Conservation (phyloP, 78 protist species). For the Emiliania huxleyi region DNA sequence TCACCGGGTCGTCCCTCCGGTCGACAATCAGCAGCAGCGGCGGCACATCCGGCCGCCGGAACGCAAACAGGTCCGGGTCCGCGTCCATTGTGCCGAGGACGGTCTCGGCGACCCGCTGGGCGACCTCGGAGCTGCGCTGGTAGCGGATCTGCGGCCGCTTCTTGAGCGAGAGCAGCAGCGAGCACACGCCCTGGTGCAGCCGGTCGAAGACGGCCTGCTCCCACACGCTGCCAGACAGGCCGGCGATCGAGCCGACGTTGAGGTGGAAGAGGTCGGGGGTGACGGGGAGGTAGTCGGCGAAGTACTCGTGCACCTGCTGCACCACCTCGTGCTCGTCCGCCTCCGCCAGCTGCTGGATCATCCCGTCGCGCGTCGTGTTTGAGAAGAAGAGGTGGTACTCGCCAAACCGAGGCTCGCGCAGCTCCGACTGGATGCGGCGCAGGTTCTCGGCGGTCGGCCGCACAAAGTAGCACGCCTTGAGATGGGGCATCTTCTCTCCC, state of each 20-base stretch:
- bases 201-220: constrained; percentile 29
- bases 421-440: constrained; percentile 62
- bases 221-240: background rate
- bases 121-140: constrained; percentile 24
- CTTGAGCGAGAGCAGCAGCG: constrained; percentile 57
- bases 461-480: constrained; percentile 76
- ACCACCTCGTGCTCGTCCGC: constrained; percentile 85
- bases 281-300: constrained; percentile 82
- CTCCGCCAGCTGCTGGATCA: constrained; percentile 77
- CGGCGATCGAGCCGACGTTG: constrained; percentile 37
- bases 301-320: constrained; percentile 77
- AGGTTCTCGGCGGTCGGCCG: constrained; percentile 85
- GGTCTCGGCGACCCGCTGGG: constrained; percentile 39
- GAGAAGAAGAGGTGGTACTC: constrained; percentile 86
- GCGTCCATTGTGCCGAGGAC: constrained; percentile 38
- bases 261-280: constrained; percentile 68
- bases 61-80: constrained; percentile 73
- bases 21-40: constrained; percentile 88
- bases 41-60: constrained; percentile 56
- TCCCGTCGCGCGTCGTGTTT: constrained; percentile 55
- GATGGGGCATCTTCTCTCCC: constrained; percentile 77
- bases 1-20: constrained; percentile 90
- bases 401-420: constrained; percentile 70
- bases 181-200: constrained; percentile 30
- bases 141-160: constrained; percentile 64